Percentiles rank a stretch among this genome's conserved stretches.
Evolutionary conservation across 73 alveolate genomes (phyloP).

Genomic region (Paramecium primaurelia): DNA sequence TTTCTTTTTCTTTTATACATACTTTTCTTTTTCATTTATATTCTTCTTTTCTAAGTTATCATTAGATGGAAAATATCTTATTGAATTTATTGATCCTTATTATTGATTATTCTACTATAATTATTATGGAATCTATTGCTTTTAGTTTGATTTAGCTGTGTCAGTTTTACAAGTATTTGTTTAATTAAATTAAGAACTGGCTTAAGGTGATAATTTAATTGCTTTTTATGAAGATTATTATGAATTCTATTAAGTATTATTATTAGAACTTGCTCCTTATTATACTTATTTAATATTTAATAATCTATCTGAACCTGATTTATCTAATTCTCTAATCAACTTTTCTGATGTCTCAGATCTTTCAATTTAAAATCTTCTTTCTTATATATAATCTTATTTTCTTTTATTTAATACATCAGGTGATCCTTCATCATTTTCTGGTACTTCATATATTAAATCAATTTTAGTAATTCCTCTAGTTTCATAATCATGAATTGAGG

Average conservation of each 20-base stretch:
- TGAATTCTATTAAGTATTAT: not conserved
- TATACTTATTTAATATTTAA: not conserved
- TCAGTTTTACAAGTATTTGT: not conserved
- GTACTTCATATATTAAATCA: not conserved
- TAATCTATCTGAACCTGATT: not conserved
- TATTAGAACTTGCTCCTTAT: not conserved
- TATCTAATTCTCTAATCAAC: not conserved
- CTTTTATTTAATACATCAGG: not conserved
- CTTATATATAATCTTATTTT: not conserved
- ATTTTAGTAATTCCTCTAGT: not conserved
- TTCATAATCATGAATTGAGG: not conserved
- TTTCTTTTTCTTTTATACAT: not conserved
- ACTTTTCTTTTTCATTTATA: not conserved
- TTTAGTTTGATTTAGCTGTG: not conserved
- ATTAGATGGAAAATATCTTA: not conserved
- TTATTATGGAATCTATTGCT: not conserved
- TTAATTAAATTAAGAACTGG: not conserved
- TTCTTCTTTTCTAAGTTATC: not conserved
- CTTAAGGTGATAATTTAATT: not conserved
- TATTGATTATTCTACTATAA: not conserved
- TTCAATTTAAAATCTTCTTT: not conserved
- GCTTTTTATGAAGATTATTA: not conserved
- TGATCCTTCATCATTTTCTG: not conserved
- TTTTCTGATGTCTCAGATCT: not conserved
- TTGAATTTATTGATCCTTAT: not conserved